Percentiles rank a stretch among this genome's conserved stretches.
phyloP scores from a whole-genome alignment of 805 yeast genomes.

The Maudiozyma pseudohumilis region DNA sequence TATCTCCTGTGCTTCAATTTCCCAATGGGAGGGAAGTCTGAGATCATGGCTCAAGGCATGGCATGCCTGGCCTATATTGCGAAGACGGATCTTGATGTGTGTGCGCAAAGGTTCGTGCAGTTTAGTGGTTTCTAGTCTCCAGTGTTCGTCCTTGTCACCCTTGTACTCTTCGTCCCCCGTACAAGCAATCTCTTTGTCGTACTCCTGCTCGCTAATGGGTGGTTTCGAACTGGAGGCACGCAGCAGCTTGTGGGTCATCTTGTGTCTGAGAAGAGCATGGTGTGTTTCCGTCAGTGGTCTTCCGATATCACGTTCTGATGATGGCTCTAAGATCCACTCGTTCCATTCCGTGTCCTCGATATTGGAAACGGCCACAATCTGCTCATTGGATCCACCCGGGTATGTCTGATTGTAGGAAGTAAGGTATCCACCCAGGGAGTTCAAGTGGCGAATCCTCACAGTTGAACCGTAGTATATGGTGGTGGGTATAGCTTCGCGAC shows the following conservation, averaged over 20 bases:
- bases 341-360: conserved; percentile 52
- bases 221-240: conserved; percentile 65
- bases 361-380: conserved; percentile 68
- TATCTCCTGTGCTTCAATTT: conserved; percentile 76
- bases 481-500: conserved; percentile 38
- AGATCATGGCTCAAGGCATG: conserved; percentile 61
- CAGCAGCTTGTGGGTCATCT: conserved; percentile 53
- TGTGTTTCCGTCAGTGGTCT: conserved; percentile 43
- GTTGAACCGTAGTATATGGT: conserved; percentile 64
- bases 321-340: conserved; percentile 59
- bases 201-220: conserved; percentile 84
- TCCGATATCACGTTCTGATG: conserved; percentile 11
- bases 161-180: conserved; percentile 50
- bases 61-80: conserved; percentile 61
- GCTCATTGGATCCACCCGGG: conserved; percentile 58
- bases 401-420: conserved; percentile 66
- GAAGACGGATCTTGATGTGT: conserved; percentile 40
- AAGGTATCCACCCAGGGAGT: conserved; percentile 64
- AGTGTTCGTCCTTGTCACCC: conserved; percentile 63
- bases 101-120: conserved; percentile 37
- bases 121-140: conserved; percentile 41
- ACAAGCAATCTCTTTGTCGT: conserved; percentile 73
- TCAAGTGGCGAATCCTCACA: conserved; percentile 59
- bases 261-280: conserved; percentile 59
- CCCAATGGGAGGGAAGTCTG: conserved; percentile 75